Evolutionary conservation across 2,329 filamentous ascomycete genomes (phyloP).

Genomic region (Thyridium curvatum): DNA sequence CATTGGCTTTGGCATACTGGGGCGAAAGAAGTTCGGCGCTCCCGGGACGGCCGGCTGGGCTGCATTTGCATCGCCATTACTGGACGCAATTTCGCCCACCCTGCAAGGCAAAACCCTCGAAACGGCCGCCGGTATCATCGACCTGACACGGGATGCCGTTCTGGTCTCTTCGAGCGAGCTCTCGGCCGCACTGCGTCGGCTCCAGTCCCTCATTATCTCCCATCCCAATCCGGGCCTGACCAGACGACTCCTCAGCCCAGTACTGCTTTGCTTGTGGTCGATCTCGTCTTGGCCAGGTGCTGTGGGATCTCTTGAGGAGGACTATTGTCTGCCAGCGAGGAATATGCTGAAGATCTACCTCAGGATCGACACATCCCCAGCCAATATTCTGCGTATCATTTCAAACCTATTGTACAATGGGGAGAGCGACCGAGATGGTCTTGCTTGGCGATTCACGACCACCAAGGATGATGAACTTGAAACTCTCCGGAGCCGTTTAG

Average conservation of each 20-base stretch:
- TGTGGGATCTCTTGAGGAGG: conserved; percentile 21
- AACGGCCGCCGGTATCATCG: conserved; percentile 26
- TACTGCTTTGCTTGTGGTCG: conserved; percentile 58
- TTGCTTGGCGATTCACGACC: conserved; percentile 46
- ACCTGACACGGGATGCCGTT: conserved; percentile 34
- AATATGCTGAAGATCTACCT: conserved; percentile 51
- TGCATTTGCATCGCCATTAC: conserved; percentile 52
- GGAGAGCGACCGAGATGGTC: conserved; percentile 19
- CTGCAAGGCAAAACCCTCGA: not conserved
- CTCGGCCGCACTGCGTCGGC: conserved; percentile 42
- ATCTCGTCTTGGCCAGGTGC: conserved; percentile 45
- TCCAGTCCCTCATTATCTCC: conserved; percentile 51
- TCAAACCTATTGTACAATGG: conserved; percentile 52
- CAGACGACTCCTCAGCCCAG: conserved; percentile 50
- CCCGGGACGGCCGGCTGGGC: conserved; percentile 59
- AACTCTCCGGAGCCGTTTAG: conserved; percentile 21
- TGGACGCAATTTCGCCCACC: conserved; percentile 42
- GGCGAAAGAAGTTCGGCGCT: conserved; percentile 55
- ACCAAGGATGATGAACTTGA: conserved; percentile 43
- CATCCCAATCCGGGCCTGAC: conserved; percentile 63
- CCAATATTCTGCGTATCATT: conserved; percentile 42
- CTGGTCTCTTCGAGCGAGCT: conserved; percentile 43
- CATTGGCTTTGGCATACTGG: conserved; percentile 61
- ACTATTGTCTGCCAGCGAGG: conserved; percentile 37
- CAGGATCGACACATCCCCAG: conserved; percentile 44